Evolutionary conservation across 305 asterid species (phyloP).

Genomic region (Salvia sclarea): DNA sequence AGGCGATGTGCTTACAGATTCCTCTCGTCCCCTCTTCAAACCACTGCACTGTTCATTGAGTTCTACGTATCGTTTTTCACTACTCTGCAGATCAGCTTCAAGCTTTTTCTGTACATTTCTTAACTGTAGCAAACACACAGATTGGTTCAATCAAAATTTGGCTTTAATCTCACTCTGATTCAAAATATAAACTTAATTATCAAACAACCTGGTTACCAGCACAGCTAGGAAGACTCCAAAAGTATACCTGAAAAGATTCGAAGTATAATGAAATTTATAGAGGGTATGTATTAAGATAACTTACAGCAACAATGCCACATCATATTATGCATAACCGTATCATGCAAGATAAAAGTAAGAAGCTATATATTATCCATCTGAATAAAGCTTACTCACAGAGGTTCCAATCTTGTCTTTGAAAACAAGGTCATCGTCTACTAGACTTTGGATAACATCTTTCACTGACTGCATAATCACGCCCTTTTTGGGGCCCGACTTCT

Average conservation of each 20-base stretch:
- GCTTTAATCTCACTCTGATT: background rate
- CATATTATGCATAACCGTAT: constrained; percentile 16
- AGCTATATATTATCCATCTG: constrained; percentile 10
- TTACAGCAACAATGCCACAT: constrained; percentile 13
- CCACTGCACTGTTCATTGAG: constrained; percentile 67
- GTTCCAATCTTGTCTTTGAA: constrained; percentile 97
- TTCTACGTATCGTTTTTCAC: constrained; percentile 62
- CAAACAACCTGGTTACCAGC: constrained; percentile 89
- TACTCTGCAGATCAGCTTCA: constrained; percentile 65
- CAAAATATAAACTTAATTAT: constrained; percentile 19
- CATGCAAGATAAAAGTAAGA: background rate
- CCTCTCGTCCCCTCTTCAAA: constrained; percentile 91
- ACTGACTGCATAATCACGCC: constrained; percentile 95
- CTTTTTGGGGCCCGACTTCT: constrained; percentile 88
- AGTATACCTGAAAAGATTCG: constrained; percentile 66
- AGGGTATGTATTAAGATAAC: constrained; percentile 12
- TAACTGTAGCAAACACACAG: constrained; percentile 50
- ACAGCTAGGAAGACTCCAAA: constrained; percentile 99
- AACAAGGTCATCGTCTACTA: constrained; percentile 95
- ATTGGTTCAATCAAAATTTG: constrained; percentile 22
- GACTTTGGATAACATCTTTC: constrained; percentile 81
- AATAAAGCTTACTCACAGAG: constrained; percentile 66
- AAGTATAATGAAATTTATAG: constrained; percentile 11
- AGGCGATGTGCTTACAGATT: constrained; percentile 53
- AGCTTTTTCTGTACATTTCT: constrained; percentile 72